Conservation (phyloP, 371 early-diverging fungal genomes). For the Umbelopsis sp. region DNA sequence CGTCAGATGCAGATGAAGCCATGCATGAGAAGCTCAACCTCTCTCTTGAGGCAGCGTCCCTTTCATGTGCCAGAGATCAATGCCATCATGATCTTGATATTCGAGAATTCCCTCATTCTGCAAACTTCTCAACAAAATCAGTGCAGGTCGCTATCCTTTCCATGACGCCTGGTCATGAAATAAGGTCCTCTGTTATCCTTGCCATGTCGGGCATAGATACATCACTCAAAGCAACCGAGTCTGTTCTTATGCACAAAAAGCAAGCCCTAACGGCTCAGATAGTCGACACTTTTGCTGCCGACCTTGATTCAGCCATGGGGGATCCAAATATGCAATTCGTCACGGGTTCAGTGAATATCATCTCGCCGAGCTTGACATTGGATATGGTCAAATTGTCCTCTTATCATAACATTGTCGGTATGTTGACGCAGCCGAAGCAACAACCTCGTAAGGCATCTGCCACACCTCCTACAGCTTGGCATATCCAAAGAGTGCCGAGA, state of each 20-base stretch:
- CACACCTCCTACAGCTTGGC: neutral
- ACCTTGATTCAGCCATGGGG: neutral
- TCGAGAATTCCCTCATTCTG: neutral
- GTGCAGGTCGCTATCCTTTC: neutral
- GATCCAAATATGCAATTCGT: neutral
- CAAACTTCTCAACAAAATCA: neutral
- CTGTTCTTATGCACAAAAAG: neutral
- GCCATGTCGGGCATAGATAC: neutral
- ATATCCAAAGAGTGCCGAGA: conserved; percentile 5
- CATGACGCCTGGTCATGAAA: too few species aligned
- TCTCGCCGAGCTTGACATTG: neutral
- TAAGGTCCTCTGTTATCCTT: neutral
- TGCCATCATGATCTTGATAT: neutral
- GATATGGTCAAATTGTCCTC: neutral
- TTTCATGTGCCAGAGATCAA: neutral
- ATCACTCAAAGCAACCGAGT: neutral
- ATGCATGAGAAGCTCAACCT: neutral
- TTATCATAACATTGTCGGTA: neutral
- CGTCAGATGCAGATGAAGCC: too few species aligned
- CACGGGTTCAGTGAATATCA: neutral
- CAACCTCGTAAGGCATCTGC: neutral
- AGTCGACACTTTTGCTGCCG: conserved; percentile 3
- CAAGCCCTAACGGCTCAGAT: conserved; percentile 5
- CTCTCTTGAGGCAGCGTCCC: neutral
- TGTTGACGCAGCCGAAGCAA: neutral